These are phyloP conservation scores for Gaertneriomyces semiglobifer DNA, from an alignment of 192 early-diverging fungal species.

Conservation along the genomic window DNA sequence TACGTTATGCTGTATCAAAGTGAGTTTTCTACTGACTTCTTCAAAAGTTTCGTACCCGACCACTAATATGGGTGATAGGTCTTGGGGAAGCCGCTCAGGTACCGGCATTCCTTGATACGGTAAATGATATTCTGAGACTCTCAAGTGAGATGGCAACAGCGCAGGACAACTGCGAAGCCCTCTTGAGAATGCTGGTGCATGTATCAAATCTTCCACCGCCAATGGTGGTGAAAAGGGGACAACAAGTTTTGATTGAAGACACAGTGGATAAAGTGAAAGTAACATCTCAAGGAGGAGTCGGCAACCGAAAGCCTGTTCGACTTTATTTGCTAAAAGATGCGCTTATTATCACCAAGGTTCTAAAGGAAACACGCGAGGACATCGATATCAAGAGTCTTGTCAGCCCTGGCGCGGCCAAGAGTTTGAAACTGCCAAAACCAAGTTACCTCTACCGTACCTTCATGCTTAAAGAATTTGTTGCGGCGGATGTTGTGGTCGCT, in stretches of 20 bases:
- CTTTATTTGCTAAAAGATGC: conserved; percentile 28
- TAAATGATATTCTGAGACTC: conserved; percentile 1
- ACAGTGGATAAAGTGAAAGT: conserved; percentile 28
- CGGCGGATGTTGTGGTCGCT: conserved; percentile 3
- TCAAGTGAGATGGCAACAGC: conserved; percentile 12
- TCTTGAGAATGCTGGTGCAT: conserved; percentile 26
- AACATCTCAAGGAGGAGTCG: conserved; percentile 6
- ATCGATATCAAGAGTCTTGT: conserved; percentile 6
- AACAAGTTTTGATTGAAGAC: conserved; percentile 14
- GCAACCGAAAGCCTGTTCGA: conserved; percentile 14
- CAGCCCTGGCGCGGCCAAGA: conserved; percentile 1
- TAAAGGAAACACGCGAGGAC: conserved; percentile 11
- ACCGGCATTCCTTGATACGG: neutral
- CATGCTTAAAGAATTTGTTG: conserved; percentile 24
- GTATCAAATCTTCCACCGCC: conserved; percentile 20
- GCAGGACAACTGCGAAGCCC: conserved; percentile 11
- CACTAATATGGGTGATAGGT: conserved; percentile 3
- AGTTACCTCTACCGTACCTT: conserved; percentile 22
- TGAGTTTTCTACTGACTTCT: neutral
- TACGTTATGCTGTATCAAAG: conserved; percentile 19
- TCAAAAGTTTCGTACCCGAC: neutral
- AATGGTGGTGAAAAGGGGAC: conserved; percentile 18
- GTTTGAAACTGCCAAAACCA: conserved; percentile 21
- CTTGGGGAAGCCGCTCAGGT: conserved; percentile 16
- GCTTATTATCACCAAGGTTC: conserved; percentile 21